phyloP scores from a whole-genome alignment of 2,329 filamentous ascomycete genomes.

The Clarireedia paspali region DNA sequence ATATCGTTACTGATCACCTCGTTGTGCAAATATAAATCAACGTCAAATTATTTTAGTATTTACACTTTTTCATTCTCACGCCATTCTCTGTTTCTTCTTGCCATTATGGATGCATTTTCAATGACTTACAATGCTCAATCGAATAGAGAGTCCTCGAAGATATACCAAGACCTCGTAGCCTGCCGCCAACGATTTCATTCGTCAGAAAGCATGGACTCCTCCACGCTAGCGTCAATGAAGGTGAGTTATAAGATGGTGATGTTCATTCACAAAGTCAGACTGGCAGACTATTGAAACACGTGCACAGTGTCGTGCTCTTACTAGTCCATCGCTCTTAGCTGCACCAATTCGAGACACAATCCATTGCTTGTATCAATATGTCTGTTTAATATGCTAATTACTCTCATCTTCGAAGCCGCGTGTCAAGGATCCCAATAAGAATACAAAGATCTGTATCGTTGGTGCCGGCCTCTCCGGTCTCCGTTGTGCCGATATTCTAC shows the following conservation, averaged over 20 bases:
- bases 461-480: constrained; percentile 51
- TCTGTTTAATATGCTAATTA: background rate
- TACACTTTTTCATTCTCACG: no score
- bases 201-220: background rate
- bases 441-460: constrained; percentile 34
- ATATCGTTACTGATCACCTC: no score
- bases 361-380: no score
- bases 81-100: no score
- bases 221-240: background rate
- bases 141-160: constrained; percentile 16
- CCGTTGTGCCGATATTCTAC: constrained; percentile 46
- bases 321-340: no score
- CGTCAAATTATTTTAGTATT: no score
- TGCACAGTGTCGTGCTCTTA: no score
- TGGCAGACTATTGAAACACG: no score
- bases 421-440: background rate
- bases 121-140: constrained; percentile 21
- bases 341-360: no score
- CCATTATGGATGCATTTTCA: constrained; percentile 15
- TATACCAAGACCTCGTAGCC: constrained; percentile 22
- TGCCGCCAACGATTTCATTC: constrained; percentile 1
- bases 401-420: background rate
- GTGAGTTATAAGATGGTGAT: background rate
- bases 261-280: no score
- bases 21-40: no score